A percentile compares a stretch with the other conserved stretches of the same genome.
phyloP scores from a whole-genome alignment of 2,329 filamentous ascomycete species.

The Fusarium napiforme region DNA sequence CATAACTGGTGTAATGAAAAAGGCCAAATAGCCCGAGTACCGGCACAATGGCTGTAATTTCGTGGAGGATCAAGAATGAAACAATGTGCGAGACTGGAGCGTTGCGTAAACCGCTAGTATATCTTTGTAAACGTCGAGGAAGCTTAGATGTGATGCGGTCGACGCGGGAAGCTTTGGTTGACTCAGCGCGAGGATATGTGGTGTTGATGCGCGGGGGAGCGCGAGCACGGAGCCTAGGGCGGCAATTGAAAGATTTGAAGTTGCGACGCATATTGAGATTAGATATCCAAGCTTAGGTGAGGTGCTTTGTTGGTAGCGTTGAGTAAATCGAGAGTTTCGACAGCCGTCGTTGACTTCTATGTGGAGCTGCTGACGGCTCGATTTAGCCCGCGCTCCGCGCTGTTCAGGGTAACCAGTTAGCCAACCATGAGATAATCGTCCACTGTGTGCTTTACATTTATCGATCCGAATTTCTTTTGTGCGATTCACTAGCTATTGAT shows the following conservation, averaged over 20 bases:
- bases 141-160: slow-evolving; percentile 64
- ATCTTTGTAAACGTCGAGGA: slow-evolving; percentile 74
- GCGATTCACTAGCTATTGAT: background rate
- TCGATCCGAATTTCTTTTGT: background rate
- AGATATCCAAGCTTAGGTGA: background rate
- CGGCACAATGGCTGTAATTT: slow-evolving; percentile 87
- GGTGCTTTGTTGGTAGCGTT: background rate
- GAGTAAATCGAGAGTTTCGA: background rate
- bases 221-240: slow-evolving; percentile 26
- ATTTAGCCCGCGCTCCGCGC: background rate
- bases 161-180: slow-evolving; percentile 52
- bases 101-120: slow-evolving; percentile 75
- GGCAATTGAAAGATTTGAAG: slow-evolving; percentile 35
- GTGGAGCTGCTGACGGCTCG: slow-evolving; percentile 31
- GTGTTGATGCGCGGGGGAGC: slow-evolving; percentile 8
- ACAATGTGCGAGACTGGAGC: slow-evolving; percentile 86
- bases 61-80: slow-evolving; percentile 90
- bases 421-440: background rate
- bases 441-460: background rate
- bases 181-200: slow-evolving; percentile 33
- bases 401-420: slow-evolving; percentile 24
- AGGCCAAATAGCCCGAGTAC: slow-evolving; percentile 77
- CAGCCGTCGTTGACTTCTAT: background rate
- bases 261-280: slow-evolving; percentile 43
- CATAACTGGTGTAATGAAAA: slow-evolving; percentile 84